Percentiles rank a stretch among this genome's conserved stretches.
Conservation (phyloP, 2,329 filamentous ascomycete genomes). For the Botrytis byssoidea region DNA sequence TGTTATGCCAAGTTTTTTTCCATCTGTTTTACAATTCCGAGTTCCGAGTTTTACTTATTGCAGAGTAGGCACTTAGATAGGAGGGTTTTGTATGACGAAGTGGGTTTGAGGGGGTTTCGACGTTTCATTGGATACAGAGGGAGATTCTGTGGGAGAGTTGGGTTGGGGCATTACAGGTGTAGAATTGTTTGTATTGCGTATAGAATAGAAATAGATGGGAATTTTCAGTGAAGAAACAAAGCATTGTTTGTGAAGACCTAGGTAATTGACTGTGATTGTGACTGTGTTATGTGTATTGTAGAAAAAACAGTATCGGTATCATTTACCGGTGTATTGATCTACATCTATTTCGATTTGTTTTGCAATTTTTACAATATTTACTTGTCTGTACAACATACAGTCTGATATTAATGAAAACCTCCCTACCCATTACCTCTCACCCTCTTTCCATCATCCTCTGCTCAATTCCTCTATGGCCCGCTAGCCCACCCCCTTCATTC, state of each 20-base stretch:
- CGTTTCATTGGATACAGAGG: neutral
- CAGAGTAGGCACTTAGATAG: neutral
- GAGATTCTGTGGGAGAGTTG: neutral
- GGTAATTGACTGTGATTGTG: too few species aligned
- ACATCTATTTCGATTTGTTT: neutral
- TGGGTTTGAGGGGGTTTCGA: too few species aligned
- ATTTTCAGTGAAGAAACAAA: neutral
- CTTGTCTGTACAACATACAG: neutral
- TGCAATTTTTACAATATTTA: neutral
- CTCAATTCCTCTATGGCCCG: constrained; percentile 12
- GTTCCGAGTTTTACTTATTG: neutral
- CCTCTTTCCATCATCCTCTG: constrained; percentile 16
- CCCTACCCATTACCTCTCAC: neutral
- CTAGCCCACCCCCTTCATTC: constrained; percentile 1
- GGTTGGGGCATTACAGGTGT: neutral
- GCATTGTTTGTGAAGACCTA: neutral
- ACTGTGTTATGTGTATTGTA: too few species aligned
- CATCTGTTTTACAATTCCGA: neutral
- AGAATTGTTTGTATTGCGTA: neutral
- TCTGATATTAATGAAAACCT: neutral
- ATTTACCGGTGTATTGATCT: neutral
- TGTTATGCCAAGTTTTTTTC: neutral
- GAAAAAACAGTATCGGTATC: neutral
- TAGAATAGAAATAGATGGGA: neutral
- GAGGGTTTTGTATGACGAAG: neutral